These are phyloP conservation scores for Aspergillus sergii DNA, from an alignment of 2,329 filamentous ascomycete species.

Conservation along the genomic window DNA sequence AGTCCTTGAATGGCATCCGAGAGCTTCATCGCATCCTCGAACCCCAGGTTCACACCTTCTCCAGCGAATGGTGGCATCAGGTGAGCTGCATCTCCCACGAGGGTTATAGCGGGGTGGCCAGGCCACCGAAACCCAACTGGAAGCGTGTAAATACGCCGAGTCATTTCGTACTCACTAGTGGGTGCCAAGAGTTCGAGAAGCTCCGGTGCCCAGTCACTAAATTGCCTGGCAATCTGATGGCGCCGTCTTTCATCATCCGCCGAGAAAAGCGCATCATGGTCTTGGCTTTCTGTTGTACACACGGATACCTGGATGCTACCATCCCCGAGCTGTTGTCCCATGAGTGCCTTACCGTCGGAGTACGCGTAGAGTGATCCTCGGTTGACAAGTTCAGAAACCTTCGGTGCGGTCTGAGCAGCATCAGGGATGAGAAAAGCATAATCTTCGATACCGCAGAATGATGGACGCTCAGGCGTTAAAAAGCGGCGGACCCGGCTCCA, in stretches of 20 bases:
- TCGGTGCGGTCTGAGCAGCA: conserved; percentile 24
- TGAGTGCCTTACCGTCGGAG: conserved; percentile 28
- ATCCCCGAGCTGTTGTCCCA: conserved; percentile 24
- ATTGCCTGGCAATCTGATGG: conserved; percentile 21
- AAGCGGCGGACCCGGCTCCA: conserved; percentile 29
- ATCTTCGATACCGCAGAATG: conserved; percentile 23
- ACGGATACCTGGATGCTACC: conserved; percentile 2
- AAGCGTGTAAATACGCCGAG: conserved; percentile 22
- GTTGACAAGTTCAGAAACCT: conserved; percentile 26
- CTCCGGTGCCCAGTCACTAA: conserved; percentile 19
- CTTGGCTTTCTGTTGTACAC: neutral
- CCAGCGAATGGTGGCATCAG: conserved; percentile 34
- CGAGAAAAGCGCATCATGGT: neutral
- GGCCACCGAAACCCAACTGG: conserved; percentile 22
- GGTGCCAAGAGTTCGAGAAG: conserved; percentile 4
- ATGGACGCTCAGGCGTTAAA: conserved; percentile 24
- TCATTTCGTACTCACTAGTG: conserved; percentile 11
- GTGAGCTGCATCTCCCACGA: conserved; percentile 35
- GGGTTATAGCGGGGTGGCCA: conserved; percentile 16
- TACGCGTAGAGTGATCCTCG: conserved; percentile 28
- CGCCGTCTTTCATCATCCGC: neutral
- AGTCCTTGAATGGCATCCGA: neutral
- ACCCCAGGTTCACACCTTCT: conserved; percentile 31
- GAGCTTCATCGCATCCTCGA: conserved; percentile 26
- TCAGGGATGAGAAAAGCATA: conserved; percentile 23